Conservation (phyloP, 2,329 filamentous ascomycete species). For the Sordariomycetes sp. region DNA sequence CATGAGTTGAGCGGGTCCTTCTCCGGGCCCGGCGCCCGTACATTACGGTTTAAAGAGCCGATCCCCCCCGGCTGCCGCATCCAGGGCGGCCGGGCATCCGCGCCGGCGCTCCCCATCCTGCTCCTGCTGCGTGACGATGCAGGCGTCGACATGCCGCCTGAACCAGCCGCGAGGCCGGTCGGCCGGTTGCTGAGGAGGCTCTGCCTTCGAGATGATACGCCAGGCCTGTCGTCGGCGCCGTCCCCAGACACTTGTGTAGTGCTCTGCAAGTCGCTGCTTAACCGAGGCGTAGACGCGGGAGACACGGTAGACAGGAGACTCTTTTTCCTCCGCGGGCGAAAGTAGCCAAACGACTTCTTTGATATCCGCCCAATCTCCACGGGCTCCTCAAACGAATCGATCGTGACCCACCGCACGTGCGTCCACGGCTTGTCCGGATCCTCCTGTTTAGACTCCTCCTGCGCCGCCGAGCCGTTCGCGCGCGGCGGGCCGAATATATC, state of each 20-base stretch:
- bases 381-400: slow-evolving; percentile 55
- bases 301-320: slow-evolving; percentile 50
- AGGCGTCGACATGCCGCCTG: slow-evolving; percentile 13
- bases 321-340: slow-evolving; percentile 83
- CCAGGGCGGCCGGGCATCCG: slow-evolving; percentile 37
- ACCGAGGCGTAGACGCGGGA: slow-evolving; percentile 51
- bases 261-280: slow-evolving; percentile 47
- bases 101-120: slow-evolving; percentile 21
- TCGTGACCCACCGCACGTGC: slow-evolving; percentile 78
- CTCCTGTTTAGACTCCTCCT: slow-evolving; percentile 24
- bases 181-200: slow-evolving; percentile 25
- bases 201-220: slow-evolving; percentile 23
- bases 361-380: slow-evolving; percentile 80
- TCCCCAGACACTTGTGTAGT: slow-evolving; percentile 21
- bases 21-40: slow-evolving; percentile 66
- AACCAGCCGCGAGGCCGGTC: background rate
- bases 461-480: slow-evolving; percentile 16
- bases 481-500: slow-evolving; percentile 25
- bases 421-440: slow-evolving; percentile 56
- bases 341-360: slow-evolving; percentile 73
- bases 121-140: slow-evolving; percentile 21
- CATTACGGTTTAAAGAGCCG: slow-evolving; percentile 61
- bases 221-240: slow-evolving; percentile 2
- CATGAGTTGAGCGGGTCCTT: slow-evolving; percentile 75
- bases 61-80: slow-evolving; percentile 80